Evolutionary conservation across 1,284 basidiomycete genomes (phyloP).

Genomic region (Papiliotrema fonsecae): DNA sequence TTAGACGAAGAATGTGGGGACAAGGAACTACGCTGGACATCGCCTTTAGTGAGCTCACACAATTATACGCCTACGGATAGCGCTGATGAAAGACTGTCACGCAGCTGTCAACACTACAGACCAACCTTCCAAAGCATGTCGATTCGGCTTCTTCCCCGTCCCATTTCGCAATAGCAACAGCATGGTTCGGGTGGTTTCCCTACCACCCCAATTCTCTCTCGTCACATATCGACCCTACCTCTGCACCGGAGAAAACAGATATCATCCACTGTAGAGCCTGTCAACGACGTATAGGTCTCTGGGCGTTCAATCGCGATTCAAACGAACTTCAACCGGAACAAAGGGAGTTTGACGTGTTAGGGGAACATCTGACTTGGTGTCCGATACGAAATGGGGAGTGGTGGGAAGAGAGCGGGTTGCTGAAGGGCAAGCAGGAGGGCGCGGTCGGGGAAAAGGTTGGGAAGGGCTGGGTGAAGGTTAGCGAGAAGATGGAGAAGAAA

Average conservation of each 20-base stretch:
- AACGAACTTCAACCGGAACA: neutral
- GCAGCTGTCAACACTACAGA: neutral
- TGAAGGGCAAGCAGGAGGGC: conserved; percentile 1
- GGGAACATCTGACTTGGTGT: conserved; percentile 38
- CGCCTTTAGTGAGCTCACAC: conserved; percentile 12
- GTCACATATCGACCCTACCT: conserved; percentile 4
- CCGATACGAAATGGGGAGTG: conserved; percentile 23
- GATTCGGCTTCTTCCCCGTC: neutral
- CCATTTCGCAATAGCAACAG: conserved; percentile 14
- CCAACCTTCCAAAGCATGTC: neutral
- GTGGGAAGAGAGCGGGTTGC: conserved; percentile 13
- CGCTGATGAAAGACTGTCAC: neutral
- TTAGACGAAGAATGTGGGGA: conserved; percentile 14
- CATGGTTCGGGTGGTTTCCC: conserved; percentile 41
- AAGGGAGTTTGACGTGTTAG: conserved; percentile 22
- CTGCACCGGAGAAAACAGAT: conserved; percentile 12
- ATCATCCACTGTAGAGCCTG: conserved; percentile 36
- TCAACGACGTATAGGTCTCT: conserved; percentile 33
- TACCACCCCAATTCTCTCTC: conserved; percentile 20
- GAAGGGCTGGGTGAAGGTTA: conserved; percentile 17
- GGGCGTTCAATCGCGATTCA: conserved; percentile 18
- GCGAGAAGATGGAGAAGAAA: conserved; percentile 25
- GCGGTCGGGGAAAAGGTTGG: neutral
- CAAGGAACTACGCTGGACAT: conserved; percentile 6
- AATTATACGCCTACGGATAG: neutral